Evolutionary conservation across 202 grass and related monocot species (phyloP).

Genomic region (Digitaria exilis): DNA sequence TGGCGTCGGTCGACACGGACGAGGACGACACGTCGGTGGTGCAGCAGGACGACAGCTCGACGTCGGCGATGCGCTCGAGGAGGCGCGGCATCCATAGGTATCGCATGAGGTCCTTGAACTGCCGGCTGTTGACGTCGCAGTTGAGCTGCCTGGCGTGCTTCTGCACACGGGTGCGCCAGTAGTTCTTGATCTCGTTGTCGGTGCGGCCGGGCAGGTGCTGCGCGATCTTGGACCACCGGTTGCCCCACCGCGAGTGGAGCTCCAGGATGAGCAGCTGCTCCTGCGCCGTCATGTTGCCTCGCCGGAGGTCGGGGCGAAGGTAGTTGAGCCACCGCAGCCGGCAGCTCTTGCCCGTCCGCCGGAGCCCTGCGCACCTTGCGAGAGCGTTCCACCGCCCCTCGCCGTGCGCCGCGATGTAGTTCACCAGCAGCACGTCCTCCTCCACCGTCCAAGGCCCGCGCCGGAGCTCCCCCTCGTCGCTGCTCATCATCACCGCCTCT

Average conservation of each 20-base stretch:
- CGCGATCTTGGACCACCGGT: slow-evolving; percentile 92
- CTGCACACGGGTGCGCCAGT: slow-evolving; percentile 92
- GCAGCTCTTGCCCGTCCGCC: slow-evolving; percentile 92
- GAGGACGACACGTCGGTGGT: slow-evolving; percentile 47
- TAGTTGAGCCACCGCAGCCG: slow-evolving; percentile 95
- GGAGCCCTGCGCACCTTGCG: slow-evolving; percentile 73
- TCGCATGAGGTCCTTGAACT: slow-evolving; percentile 84
- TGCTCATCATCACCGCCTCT: slow-evolving; percentile 18
- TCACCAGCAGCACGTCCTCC: slow-evolving; percentile 80
- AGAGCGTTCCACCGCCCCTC: slow-evolving; percentile 95
- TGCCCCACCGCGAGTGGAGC: slow-evolving; percentile 93
- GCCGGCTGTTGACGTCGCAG: slow-evolving; percentile 94
- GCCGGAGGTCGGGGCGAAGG: slow-evolving; percentile 73
- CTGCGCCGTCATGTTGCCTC: slow-evolving; percentile 80
- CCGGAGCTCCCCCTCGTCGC: slow-evolving; percentile 56
- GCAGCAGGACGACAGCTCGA: slow-evolving; percentile 56
- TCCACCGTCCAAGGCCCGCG: slow-evolving; percentile 90
- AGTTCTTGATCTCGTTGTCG: slow-evolving; percentile 97
- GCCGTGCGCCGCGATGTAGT: slow-evolving; percentile 70
- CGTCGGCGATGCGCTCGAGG: slow-evolving; percentile 60
- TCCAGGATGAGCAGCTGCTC: slow-evolving; percentile 96
- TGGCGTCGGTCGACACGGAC: slow-evolving; percentile 36
- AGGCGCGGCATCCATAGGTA: slow-evolving; percentile 95
- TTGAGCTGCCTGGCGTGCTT: slow-evolving; percentile 86
- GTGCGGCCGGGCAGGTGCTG: slow-evolving; percentile 80